These are phyloP conservation scores for Solanum hybrid DNA, from an alignment of 305 asterid species.

Conservation along the genomic window DNA sequence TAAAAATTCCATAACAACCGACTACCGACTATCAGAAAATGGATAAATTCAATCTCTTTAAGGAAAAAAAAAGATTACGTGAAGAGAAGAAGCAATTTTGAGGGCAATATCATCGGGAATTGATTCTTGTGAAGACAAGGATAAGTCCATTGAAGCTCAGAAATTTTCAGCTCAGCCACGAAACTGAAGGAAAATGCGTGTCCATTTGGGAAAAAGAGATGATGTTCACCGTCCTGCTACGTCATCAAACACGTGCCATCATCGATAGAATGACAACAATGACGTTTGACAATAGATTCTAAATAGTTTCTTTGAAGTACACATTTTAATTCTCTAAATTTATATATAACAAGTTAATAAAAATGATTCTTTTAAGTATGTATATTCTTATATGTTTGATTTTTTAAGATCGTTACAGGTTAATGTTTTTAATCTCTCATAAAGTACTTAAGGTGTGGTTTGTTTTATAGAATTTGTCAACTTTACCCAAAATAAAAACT, in stretches of 20 bases:
- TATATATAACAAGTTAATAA: too few species aligned
- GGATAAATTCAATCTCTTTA: not conserved
- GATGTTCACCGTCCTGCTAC: not conserved
- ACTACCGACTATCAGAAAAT: not conserved
- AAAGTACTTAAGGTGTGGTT: too few species aligned
- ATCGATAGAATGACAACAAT: not conserved
- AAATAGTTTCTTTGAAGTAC: too few species aligned
- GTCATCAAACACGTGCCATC: not conserved
- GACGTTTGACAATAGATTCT: not conserved
- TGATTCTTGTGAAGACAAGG: conserved; percentile 27
- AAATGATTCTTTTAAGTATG: too few species aligned
- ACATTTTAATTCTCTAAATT: too few species aligned
- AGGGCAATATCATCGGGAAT: conserved; percentile 66
- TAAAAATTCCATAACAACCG: too few species aligned
- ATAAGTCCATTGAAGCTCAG: not conserved
- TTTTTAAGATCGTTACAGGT: not conserved
- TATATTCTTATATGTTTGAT: too few species aligned
- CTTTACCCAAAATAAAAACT: too few species aligned
- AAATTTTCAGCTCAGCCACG: not conserved
- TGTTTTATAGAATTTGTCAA: too few species aligned
- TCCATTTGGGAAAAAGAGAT: not conserved
- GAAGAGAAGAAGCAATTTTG: conserved; percentile 62
- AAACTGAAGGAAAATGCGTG: not conserved
- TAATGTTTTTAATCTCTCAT: not conserved
- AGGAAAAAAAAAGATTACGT: conserved; percentile 24